These are phyloP conservation scores for Candida ficus DNA, from an alignment of 805 yeast species.

Conservation along the genomic window DNA sequence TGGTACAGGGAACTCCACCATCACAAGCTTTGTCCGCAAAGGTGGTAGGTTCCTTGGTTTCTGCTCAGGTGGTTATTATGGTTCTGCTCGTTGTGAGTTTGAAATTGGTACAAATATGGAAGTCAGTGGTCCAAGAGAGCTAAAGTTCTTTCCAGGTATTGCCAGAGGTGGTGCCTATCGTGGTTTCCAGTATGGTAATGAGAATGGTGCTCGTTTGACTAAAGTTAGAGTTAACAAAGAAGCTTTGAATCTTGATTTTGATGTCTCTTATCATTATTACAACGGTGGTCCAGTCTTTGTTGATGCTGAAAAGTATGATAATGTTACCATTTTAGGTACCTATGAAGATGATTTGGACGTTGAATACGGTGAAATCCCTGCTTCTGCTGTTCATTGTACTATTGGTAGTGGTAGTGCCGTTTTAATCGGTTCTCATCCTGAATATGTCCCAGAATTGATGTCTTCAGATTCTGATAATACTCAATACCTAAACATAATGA, in stretches of 20 bases:
- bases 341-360: slow-evolving; percentile 57
- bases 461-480: slow-evolving; percentile 28
- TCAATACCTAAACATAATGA: slow-evolving; percentile 31
- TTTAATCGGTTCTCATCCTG: slow-evolving; percentile 87
- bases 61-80: slow-evolving; percentile 95
- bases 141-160: slow-evolving; percentile 75
- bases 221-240: slow-evolving; percentile 35
- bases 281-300: slow-evolving; percentile 91
- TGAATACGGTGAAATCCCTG: slow-evolving; percentile 33
- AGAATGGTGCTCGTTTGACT: slow-evolving; percentile 67
- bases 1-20: slow-evolving; percentile 60
- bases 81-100: slow-evolving; percentile 70
- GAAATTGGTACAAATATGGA: slow-evolving; percentile 72
- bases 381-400: slow-evolving; percentile 67
- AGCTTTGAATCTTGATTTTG: slow-evolving; percentile 26
- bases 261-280: slow-evolving; percentile 42
- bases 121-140: slow-evolving; percentile 81
- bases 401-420: slow-evolving; percentile 75
- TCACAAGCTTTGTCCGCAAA: slow-evolving; percentile 55
- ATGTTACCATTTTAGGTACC: slow-evolving; percentile 69
- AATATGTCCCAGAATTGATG: slow-evolving; percentile 58
- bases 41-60: slow-evolving; percentile 88
- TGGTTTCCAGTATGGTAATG: slow-evolving; percentile 78
- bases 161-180: slow-evolving; percentile 76
- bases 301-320: slow-evolving; percentile 55